These are phyloP conservation scores for Citrus australasica DNA, from an alignment of 345 rosid species.

Conservation along the genomic window DNA sequence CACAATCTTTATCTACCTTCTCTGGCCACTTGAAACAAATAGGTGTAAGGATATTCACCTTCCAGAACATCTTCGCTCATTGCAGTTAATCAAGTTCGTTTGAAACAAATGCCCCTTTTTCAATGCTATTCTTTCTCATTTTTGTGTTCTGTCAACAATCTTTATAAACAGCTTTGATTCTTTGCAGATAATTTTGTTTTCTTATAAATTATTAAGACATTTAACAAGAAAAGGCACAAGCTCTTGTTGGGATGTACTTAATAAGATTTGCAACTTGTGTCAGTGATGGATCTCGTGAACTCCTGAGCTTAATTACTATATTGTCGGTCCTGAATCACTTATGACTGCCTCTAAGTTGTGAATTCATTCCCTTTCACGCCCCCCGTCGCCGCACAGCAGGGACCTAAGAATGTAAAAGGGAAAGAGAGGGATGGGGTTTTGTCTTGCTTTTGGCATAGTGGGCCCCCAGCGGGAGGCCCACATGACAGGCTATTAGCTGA, in stretches of 20 bases:
- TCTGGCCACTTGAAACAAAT: constrained; percentile 94
- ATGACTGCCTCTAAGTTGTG: background rate
- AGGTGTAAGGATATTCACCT: constrained; percentile 44
- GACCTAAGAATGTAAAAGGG: too few relatives aligned
- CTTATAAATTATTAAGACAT: background rate
- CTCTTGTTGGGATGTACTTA: background rate
- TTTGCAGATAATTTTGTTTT: background rate
- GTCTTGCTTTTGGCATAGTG: background rate
- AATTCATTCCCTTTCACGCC: background rate
- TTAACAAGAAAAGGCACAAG: background rate
- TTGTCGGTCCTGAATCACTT: background rate
- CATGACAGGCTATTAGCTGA: too few relatives aligned
- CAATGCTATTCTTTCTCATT: background rate
- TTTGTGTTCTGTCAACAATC: too few relatives aligned
- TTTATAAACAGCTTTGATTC: background rate
- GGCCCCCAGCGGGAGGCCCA: too few relatives aligned
- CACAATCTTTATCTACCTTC: constrained; percentile 90
- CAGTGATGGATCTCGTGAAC: background rate
- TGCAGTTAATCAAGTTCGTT: too few relatives aligned
- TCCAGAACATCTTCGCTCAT: too few relatives aligned
- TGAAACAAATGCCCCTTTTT: background rate
- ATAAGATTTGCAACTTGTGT: background rate
- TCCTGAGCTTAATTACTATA: background rate
- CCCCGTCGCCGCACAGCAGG: too few relatives aligned
- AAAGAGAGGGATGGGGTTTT: too few relatives aligned